These are phyloP conservation scores for Pseudotsuga menziesii DNA, from an alignment of 75 land plant genomes.

Conservation along the genomic window DNA sequence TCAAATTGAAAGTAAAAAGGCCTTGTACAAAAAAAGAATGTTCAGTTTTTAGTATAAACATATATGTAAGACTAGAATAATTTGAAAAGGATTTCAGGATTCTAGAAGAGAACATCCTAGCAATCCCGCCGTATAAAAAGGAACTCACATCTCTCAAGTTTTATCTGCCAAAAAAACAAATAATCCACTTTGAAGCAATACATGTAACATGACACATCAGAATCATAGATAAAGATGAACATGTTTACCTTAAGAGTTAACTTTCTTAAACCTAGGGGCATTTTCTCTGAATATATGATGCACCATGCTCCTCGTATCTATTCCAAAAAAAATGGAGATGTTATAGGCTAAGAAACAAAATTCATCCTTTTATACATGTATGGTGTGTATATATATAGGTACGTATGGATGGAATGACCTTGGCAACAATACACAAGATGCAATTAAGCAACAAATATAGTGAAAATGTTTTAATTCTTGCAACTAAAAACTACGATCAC, in stretches of 20 bases:
- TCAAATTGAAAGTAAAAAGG: no score
- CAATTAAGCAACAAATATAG: not conserved
- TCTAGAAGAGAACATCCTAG: no score
- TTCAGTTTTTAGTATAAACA: no score
- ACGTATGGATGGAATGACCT: not conserved
- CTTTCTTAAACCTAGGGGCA: conserved; percentile 48
- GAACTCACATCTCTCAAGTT: no score
- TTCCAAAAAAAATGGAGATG: not conserved
- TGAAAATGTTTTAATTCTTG: not conserved
- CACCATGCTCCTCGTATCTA: conserved; percentile 94
- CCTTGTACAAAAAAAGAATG: no score
- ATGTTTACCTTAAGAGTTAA: not conserved
- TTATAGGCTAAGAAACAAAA: not conserved
- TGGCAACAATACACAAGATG: not conserved
- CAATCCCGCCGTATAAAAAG: no score
- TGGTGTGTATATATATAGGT: not conserved
- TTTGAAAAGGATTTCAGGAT: no score
- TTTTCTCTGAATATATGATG: conserved; percentile 84
- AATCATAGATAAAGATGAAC: no score
- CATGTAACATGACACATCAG: no score
- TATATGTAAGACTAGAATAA: no score
- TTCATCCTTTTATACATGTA: not conserved
- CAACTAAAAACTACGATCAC: not conserved
- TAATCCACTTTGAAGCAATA: no score
- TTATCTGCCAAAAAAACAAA: no score